Evolutionary conservation across 2,329 filamentous ascomycete genomes (phyloP).

Genomic region (Diaporthe sp.): DNA sequence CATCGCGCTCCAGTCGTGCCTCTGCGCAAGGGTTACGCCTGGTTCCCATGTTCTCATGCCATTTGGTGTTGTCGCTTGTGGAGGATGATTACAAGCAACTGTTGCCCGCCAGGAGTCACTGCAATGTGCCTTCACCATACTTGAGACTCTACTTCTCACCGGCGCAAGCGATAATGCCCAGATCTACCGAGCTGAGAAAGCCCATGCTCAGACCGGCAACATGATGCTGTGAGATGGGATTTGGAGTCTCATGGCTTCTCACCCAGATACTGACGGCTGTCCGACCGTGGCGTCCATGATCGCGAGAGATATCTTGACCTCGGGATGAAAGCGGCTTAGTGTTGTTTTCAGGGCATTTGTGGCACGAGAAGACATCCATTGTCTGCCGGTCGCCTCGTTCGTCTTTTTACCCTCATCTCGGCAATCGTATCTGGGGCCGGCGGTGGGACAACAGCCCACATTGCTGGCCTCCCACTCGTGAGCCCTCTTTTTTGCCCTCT

Average conservation of each 20-base stretch:
- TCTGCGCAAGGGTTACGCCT: neutral
- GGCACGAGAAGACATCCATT: neutral
- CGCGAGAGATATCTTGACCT: neutral
- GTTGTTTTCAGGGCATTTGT: neutral
- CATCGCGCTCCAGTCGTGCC: too few relatives aligned
- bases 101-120: neutral
- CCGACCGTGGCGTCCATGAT: neutral
- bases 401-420: neutral
- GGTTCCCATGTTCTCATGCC: neutral
- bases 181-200: neutral
- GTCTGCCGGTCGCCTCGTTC: neutral
- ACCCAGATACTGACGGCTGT: neutral
- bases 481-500: neutral
- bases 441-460: neutral
- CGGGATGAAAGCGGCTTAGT: neutral
- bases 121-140: neutral
- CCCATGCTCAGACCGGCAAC: neutral
- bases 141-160: neutral
- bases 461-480: neutral
- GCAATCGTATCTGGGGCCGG: neutral
- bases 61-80: neutral
- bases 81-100: neutral
- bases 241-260: neutral
- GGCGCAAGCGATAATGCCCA: neutral
- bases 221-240: neutral